Evolutionary conservation across 352 stramenopile genomes (phyloP).

Genomic region (Pilasporangium apinafurcum): DNA sequence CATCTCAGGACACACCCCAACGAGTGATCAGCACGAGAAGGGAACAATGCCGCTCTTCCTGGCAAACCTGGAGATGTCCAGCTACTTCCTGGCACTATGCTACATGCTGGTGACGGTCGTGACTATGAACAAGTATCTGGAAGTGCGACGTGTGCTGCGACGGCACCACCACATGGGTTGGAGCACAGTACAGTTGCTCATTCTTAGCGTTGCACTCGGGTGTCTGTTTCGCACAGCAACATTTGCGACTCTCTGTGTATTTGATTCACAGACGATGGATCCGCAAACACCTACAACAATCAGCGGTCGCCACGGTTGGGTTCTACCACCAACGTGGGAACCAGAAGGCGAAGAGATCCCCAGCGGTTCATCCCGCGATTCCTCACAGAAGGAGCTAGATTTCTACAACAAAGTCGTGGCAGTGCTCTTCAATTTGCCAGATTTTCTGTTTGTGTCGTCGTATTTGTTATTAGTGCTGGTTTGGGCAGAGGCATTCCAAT

Average conservation of each 20-base stretch:
- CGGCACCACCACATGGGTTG: conserved; percentile 61
- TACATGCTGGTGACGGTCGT: conserved; percentile 80
- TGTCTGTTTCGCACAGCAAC: conserved; percentile 83
- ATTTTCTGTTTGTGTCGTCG: conserved; percentile 89
- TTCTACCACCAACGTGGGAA: conserved; percentile 4
- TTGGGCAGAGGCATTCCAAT: conserved; percentile 88
- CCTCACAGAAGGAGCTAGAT: conserved; percentile 59
- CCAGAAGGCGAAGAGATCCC: conserved; percentile 6
- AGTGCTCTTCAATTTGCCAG: conserved; percentile 90
- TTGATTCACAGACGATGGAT: conserved; percentile 71
- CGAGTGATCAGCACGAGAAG: no score
- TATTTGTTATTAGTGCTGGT: conserved; percentile 89
- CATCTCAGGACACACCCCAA: no score
- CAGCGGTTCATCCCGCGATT: conserved; percentile 5
- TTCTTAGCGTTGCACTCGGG: conserved; percentile 74
- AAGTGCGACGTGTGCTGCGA: conserved; percentile 62
- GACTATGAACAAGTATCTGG: conserved; percentile 69
- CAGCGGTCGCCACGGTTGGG: conserved; percentile 7
- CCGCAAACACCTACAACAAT: conserved; percentile 17
- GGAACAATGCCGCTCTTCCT: conserved; percentile 80
- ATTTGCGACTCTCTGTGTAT: conserved; percentile 85
- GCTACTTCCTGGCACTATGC: conserved; percentile 85
- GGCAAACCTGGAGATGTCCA: conserved; percentile 83
- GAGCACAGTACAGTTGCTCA: conserved; percentile 80
- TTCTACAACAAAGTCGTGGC: conserved; percentile 90